Evolutionary conservation across 2,329 filamentous ascomycete genomes (phyloP), one percentile per base, ranked within the genome.

Genomic region (Fusarium sp.): DNA sequence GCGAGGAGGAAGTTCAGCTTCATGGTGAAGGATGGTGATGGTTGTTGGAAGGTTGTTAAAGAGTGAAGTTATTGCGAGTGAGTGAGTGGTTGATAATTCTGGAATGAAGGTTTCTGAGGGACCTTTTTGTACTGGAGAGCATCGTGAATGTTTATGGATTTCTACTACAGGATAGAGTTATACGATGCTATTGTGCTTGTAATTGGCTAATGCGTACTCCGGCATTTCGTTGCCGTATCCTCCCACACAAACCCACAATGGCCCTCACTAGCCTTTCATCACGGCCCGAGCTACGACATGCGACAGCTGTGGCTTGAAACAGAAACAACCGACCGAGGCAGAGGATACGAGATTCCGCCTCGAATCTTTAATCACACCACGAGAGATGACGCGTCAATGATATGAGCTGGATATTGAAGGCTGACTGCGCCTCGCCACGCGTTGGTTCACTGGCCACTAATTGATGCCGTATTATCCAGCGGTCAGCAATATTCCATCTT

Each of bases 1-100:
- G 57, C 39, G 25, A 63, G 25, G 37, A 63, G 43, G 25, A 56
- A 23, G 50, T 56, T 63, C 20, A 63, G 58, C 58, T 63, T 63
- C 60, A 63, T 63, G 22, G 22, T 57, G 60, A 47, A 37, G 9
- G 23, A 40, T 32, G 5, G 30, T 52, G 15, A 37, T 55, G 39
- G 9, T 7, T 20, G n/a, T 46, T 46, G 19, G n/a, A 45, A n/a
- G 22, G 27, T 25, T n/a, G 22, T 10, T 8, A 46, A 62, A 41
- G 35, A 43, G 17, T 33, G 56, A 14, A 56, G 43, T 22, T 20
- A 19, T 32, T 39, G 48, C 3, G 40, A 30, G 6, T 22, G 15
- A 17, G 17, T n/a, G 44, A 23, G 20, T 22, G 32, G 44, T 35
- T 35, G 20, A 23, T 23, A 17, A 20, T 20, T n/a, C 8, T 1